A percentile compares a stretch with the other conserved stretches of the same genome.
Conservation (phyloP, 441 rosid species). For the Populus hybrid region DNA sequence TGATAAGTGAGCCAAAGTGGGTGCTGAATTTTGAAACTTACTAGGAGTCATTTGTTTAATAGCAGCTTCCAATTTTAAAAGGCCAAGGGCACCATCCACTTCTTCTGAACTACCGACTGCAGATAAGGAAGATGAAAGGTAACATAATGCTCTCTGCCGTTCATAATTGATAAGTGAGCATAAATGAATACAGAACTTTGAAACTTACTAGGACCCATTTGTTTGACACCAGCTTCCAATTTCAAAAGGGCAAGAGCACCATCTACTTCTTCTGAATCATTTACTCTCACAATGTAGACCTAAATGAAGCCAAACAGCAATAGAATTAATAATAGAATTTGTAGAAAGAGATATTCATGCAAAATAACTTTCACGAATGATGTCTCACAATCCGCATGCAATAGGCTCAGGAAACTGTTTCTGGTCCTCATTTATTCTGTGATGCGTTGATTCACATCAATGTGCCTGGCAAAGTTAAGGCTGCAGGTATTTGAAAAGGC, state of each 20-base stretch:
- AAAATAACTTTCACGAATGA: not conserved
- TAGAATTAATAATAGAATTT: not conserved
- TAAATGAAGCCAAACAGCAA: slow-evolving; percentile 1
- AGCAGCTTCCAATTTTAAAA: not conserved
- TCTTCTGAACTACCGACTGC: not conserved
- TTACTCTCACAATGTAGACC: slow-evolving; percentile 47
- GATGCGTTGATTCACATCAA: not conserved
- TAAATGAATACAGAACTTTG: not conserved
- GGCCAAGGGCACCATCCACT: not conserved
- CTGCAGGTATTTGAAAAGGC: not conserved
- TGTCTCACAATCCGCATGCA: not conserved
- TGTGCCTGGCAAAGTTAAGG: not conserved
- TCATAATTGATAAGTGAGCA: no score
- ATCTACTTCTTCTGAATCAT: slow-evolving; percentile 34
- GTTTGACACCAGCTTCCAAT: slow-evolving; percentile 24
- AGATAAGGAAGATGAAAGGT: not conserved
- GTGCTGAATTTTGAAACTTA: not conserved
- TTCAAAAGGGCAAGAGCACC: slow-evolving; percentile 43
- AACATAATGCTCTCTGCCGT: not conserved
- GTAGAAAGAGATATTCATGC: not conserved
- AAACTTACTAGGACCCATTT: slow-evolving; percentile 24
- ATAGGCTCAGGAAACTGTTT: not conserved
- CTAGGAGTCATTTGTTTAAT: not conserved
- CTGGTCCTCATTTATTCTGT: not conserved
- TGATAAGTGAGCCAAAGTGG: no score